phyloP scores from a whole-genome alignment of 176 grass and related monocot genomes.

The Echinochloa phyllopogon region DNA sequence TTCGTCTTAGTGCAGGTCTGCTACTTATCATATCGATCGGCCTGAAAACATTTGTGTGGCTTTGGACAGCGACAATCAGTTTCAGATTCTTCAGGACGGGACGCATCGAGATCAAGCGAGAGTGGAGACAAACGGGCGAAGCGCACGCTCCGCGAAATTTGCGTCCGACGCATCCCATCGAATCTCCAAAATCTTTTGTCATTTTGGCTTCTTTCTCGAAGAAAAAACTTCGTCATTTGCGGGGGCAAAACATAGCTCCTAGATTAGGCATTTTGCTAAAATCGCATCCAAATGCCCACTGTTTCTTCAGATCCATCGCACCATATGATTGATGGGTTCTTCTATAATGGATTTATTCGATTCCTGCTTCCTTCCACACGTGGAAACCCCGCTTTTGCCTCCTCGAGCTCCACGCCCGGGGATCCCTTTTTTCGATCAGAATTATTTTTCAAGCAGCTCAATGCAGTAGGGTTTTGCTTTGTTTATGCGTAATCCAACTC shows the following conservation, averaged over 20 bases:
- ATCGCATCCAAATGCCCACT: not conserved
- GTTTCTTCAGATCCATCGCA: not conserved
- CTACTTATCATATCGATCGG: not conserved
- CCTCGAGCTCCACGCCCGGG: slow-evolving; percentile 36
- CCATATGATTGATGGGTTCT: slow-evolving; percentile 31
- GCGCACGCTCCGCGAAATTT: slow-evolving; percentile 7
- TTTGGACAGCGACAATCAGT: not conserved
- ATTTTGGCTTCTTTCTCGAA: not conserved
- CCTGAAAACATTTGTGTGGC: not conserved
- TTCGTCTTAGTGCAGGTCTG: slow-evolving; percentile 7
- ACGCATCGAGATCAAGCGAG: not conserved
- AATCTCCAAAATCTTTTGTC: slow-evolving; percentile 1
- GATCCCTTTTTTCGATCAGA: not conserved
- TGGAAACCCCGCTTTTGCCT: slow-evolving; percentile 47
- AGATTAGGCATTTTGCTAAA: not conserved
- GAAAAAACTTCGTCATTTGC: not conserved
- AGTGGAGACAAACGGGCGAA: not conserved
- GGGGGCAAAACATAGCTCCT: slow-evolving; percentile 6
- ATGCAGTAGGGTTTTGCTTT: not conserved
- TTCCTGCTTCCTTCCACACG: slow-evolving; percentile 40
- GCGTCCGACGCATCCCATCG: slow-evolving; percentile 2
- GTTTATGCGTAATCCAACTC: slow-evolving; percentile 28
- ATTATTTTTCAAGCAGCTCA: slow-evolving; percentile 26
- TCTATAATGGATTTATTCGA: slow-evolving; percentile 19
- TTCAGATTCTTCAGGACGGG: not conserved